Evolutionary conservation across 257 asterid genomes (phyloP), one percentile per base, ranked within the genome.

Genomic region (Solanum boliviense): DNA sequence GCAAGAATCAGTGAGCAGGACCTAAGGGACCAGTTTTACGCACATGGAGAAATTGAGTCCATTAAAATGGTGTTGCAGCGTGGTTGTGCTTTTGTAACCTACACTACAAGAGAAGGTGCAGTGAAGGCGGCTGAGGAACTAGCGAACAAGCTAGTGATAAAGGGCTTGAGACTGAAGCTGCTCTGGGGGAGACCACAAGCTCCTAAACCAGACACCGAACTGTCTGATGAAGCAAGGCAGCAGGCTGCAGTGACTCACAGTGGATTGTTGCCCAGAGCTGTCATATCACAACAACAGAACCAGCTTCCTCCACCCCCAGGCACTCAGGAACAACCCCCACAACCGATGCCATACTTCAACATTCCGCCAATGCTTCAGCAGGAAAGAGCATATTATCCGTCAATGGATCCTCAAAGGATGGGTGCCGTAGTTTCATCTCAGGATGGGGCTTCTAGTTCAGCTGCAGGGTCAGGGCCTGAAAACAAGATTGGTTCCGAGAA

Each of bases 361-460:
- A 96, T 95, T 68, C 98, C 99, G 8, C 96, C 98, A 16, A 75
- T 89, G 87, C 97, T 95, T 60, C 99, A 93, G 91, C 98, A 93
- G 56, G 98, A 94, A 21, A 89, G 96, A 84, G 92, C 98, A 7
- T 93, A 91, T 84, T 97, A 96, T 89, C 99, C 99, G 15, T 97
- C 99, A 1, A 97, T 96, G 99, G 99, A 97, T 89, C 99, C 99
- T 29, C 99, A 97, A 82, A 92, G 98, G 89, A 96, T 96, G 99
- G 99, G 99, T 56, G 99, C 99, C 34, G 67, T 92, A 35, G 86
- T 94, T 34, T 90, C 94, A 39, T 90, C 98, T 36, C 98, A 95
- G 85, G 99, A 97, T 25, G 98, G 99, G 71, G 86, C 91, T 68
- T 89, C 94, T 3, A 88, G 91, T 83, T 95, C 95, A n/a, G 87